A percentile compares a stretch with the other conserved stretches of the same genome.
Evolutionary conservation across 148 eudicot genomes (phyloP).

Genomic region (Vaccinium darrowii): DNA sequence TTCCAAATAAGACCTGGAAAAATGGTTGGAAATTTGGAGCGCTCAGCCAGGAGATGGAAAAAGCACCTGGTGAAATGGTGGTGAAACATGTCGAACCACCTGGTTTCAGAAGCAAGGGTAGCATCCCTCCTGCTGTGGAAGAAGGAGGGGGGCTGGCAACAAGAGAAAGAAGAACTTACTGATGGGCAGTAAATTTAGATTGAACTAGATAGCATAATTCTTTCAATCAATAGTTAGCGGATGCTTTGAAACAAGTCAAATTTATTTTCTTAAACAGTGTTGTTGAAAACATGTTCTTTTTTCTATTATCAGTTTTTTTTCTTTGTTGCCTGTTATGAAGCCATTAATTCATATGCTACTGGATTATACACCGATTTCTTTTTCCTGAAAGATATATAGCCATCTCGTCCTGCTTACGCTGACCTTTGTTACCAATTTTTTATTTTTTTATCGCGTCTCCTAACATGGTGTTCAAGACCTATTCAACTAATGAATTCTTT

Average conservation of each 20-base stretch:
- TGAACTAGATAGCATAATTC: neutral
- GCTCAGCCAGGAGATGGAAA: neutral
- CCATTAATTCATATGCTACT: neutral
- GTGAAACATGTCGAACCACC: neutral
- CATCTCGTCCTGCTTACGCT: neutral
- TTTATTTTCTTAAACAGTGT: neutral
- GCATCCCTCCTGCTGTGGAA: neutral
- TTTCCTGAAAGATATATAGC: neutral
- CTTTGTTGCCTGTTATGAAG: neutral
- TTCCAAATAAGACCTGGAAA: neutral
- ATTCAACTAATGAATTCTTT: neutral
- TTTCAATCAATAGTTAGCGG: neutral
- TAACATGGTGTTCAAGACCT: neutral
- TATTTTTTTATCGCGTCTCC: neutral
- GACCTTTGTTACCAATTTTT: neutral
- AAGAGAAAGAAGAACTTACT: neutral
- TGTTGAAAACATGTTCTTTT: neutral
- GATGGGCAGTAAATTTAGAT: conserved; percentile 5
- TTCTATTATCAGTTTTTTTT: neutral
- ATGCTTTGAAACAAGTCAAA: neutral
- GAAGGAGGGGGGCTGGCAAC: neutral
- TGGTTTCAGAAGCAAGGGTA: conserved; percentile 2
- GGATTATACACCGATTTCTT: neutral
- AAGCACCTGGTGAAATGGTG: neutral
- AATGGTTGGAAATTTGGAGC: neutral